phyloP scores from a whole-genome alignment of 2,329 filamentous ascomycete species.

The Byssothecium circinans region DNA sequence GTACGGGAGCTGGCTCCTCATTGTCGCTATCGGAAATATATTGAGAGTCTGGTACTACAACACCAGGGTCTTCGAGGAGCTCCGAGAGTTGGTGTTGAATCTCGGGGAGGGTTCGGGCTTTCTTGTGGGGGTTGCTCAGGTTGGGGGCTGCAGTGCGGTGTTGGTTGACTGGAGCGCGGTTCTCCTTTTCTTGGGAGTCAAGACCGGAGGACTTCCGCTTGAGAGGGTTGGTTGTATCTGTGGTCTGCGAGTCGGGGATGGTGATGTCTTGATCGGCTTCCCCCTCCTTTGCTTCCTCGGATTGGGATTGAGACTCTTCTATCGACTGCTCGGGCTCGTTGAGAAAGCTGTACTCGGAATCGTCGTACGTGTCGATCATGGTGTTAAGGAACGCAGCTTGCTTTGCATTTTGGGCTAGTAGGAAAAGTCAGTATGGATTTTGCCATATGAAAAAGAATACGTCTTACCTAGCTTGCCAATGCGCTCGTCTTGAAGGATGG shows the following conservation, averaged over 20 bases:
- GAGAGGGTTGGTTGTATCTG: constrained; percentile 27
- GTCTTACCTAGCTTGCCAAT: constrained; percentile 71
- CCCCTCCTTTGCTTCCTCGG: constrained; percentile 13
- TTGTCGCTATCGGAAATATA: constrained; percentile 44
- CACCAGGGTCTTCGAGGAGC: constrained; percentile 67
- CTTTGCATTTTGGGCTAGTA: constrained; percentile 74
- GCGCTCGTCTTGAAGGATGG: constrained; percentile 83
- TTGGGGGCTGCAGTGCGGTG: constrained; percentile 61
- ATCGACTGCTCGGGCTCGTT: constrained; percentile 51
- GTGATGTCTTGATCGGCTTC: constrained; percentile 17
- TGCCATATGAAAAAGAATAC: not conserved
- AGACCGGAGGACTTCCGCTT: constrained; percentile 45
- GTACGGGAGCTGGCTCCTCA: constrained; percentile 34
- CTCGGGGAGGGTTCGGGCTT: constrained; percentile 74
- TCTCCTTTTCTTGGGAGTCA: constrained; percentile 46
- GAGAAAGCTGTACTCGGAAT: constrained; percentile 75
- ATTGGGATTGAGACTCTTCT: constrained; percentile 26
- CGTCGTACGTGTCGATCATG: constrained; percentile 76
- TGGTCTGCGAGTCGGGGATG: constrained; percentile 46
- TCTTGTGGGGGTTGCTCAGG: constrained; percentile 52
- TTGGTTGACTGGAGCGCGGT: constrained; percentile 58
- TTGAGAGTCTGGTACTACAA: constrained; percentile 59
- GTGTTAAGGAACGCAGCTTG: constrained; percentile 87
- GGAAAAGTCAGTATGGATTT: constrained; percentile 5
- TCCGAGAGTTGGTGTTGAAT: constrained; percentile 82